These are phyloP conservation scores for Colletotrichum noveboracense DNA, from an alignment of 2,329 filamentous ascomycete genomes.

Conservation along the genomic window DNA sequence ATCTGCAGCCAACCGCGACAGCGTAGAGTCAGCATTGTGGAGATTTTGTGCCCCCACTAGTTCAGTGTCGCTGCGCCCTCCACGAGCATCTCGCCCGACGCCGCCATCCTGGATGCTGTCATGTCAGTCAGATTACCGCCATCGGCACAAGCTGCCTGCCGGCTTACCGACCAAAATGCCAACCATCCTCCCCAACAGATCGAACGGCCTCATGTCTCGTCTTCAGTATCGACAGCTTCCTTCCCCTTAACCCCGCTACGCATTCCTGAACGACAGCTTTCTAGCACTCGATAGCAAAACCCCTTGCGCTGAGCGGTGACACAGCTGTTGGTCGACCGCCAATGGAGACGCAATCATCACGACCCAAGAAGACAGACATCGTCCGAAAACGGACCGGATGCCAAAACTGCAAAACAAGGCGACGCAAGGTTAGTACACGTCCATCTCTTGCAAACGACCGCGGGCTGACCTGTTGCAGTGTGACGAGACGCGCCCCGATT, in stretches of 20 bases:
- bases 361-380: constrained; percentile 13
- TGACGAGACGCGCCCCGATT: constrained; percentile 11
- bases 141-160: background rate
- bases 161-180: background rate
- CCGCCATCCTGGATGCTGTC: background rate
- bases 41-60: background rate
- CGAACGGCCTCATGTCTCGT: background rate
- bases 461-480: background rate
- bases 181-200: background rate
- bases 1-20: background rate
- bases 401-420: constrained; percentile 8
- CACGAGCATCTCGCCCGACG: background rate
- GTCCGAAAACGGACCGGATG: constrained; percentile 15
- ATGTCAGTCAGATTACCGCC: background rate
- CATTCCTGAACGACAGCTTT: background rate
- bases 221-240: background rate
- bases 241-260: background rate
- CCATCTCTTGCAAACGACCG: background rate
- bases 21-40: background rate
- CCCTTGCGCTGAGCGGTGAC: background rate
- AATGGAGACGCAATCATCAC: background rate
- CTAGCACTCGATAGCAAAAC: background rate
- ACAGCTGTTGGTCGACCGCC: background rate
- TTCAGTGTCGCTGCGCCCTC: background rate
- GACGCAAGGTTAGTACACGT: background rate